phyloP scores from a whole-genome alignment of 2,329 filamentous ascomycete species.

The Chrysoporthe puriensis region DNA sequence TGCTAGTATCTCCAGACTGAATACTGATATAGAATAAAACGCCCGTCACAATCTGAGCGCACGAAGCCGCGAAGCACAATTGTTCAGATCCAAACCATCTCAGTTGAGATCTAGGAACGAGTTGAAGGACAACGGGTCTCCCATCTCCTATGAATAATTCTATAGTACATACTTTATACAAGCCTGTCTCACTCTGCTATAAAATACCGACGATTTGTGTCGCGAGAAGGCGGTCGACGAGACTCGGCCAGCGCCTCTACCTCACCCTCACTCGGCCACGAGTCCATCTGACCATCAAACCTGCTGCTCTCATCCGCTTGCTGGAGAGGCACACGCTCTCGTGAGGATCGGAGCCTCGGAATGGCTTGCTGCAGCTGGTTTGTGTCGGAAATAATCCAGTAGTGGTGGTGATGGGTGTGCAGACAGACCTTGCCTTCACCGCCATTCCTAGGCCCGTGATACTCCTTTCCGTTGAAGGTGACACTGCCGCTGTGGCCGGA shows the following conservation, averaged over 20 bases:
- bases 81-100: no score
- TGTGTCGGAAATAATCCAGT: constrained; percentile 46
- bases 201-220: constrained; percentile 32
- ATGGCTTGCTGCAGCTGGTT: constrained; percentile 14
- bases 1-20: background rate
- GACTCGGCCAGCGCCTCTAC: constrained; percentile 38
- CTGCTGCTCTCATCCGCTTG: constrained; percentile 6
- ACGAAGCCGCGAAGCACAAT: no score
- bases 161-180: background rate
- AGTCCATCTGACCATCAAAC: constrained; percentile 8
- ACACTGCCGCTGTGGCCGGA: background rate
- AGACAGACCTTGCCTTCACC: constrained; percentile 44
- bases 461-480: background rate
- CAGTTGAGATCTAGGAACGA: background rate
- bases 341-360: constrained; percentile 20
- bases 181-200: constrained; percentile 9
- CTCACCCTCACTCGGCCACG: constrained; percentile 26
- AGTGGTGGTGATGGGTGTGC: constrained; percentile 66
- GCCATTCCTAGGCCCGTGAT: background rate
- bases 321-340: constrained; percentile 20
- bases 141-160: background rate
- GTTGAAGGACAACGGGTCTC: background rate
- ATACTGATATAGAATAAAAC: background rate
- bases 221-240: constrained; percentile 31
- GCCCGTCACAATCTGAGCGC: no score